Evolutionary conservation across 768 basidiomycete genomes (phyloP).

Genomic region (Wakefieldia striispora): DNA sequence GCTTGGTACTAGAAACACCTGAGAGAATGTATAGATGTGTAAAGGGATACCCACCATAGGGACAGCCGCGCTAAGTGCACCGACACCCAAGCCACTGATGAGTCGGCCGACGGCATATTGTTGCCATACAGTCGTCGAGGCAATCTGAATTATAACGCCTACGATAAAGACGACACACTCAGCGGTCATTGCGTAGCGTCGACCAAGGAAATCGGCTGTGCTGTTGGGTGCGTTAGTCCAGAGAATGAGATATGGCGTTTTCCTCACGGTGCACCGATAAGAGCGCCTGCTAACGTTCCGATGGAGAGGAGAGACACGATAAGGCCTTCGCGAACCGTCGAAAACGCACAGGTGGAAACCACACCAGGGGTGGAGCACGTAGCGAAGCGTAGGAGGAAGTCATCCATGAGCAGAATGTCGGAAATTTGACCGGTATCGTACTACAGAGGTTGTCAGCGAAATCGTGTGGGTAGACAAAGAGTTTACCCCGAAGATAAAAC

Average conservation of each 20-base stretch:
- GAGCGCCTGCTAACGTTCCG: slow-evolving; percentile 63
- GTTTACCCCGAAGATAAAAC: slow-evolving; percentile 55
- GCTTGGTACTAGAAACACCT: slow-evolving; percentile 52
- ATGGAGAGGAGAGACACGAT: slow-evolving; percentile 72
- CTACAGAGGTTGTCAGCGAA: slow-evolving; percentile 21
- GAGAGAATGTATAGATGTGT: slow-evolving; percentile 1
- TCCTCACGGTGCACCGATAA: slow-evolving; percentile 59
- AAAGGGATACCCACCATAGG: slow-evolving; percentile 45
- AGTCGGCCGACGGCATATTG: slow-evolving; percentile 68
- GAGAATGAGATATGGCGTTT: neutral
- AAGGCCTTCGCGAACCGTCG: slow-evolving; percentile 56
- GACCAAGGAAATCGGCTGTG: slow-evolving; percentile 61
- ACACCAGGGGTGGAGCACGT: slow-evolving; percentile 42
- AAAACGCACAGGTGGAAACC: slow-evolving; percentile 48
- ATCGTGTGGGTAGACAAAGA: neutral
- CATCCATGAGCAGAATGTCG: slow-evolving; percentile 70
- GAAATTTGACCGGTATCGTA: slow-evolving; percentile 80
- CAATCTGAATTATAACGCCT: slow-evolving; percentile 61
- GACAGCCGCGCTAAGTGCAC: slow-evolving; percentile 64
- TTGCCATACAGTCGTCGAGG: slow-evolving; percentile 52
- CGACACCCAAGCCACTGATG: slow-evolving; percentile 65
- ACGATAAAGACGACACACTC: slow-evolving; percentile 58
- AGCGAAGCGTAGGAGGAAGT: slow-evolving; percentile 65
- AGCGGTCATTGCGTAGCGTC: slow-evolving; percentile 61
- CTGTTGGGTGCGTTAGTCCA: slow-evolving; percentile 29